A percentile compares a stretch with the other conserved stretches of the same genome.
phyloP scores from a whole-genome alignment of 1,139 yeast species.

The Blastobotrys capitulatus region DNA sequence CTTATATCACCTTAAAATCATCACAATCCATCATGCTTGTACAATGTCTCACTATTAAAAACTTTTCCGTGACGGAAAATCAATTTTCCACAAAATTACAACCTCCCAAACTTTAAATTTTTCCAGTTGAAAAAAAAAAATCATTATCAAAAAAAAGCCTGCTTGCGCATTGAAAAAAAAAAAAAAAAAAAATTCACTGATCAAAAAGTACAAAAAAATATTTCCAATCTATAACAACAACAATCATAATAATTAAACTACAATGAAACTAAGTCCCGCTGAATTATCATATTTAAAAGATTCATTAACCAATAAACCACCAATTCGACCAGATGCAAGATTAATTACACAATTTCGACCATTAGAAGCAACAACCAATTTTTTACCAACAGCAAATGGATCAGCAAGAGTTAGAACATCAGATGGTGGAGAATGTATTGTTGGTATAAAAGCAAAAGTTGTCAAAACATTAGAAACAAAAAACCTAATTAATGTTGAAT shows the following conservation, averaged over 20 bases:
- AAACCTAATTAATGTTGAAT: slow-evolving; percentile 63
- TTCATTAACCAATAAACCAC: slow-evolving; percentile 57
- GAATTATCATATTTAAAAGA: slow-evolving; percentile 77
- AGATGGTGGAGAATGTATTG: slow-evolving; percentile 91
- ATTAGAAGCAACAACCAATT: slow-evolving; percentile 71
- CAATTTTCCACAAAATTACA: no score
- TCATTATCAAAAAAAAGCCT: no score
- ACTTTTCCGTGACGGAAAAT: no score
- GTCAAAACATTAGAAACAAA: slow-evolving; percentile 44
- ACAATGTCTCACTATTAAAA: no score
- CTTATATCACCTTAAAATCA: no score
- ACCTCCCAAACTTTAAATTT: no score
- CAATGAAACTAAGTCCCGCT: slow-evolving; percentile 65
- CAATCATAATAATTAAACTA: no score
- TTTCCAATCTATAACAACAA: background rate
- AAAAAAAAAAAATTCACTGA: no score
- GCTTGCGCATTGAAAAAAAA: no score
- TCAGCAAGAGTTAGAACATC: slow-evolving; percentile 79
- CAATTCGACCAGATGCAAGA: slow-evolving; percentile 82
- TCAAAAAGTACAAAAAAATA: no score
- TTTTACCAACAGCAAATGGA: slow-evolving; percentile 84
- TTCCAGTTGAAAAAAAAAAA: no score
- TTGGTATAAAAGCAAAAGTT: slow-evolving; percentile 82
- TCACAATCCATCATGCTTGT: no score
- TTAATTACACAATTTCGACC: slow-evolving; percentile 72